A percentile compares a stretch with the other conserved stretches of the same genome.
phyloP scores from a whole-genome alignment of 2,329 filamentous ascomycete genomes.

The Trichoderma koningiopsis region DNA sequence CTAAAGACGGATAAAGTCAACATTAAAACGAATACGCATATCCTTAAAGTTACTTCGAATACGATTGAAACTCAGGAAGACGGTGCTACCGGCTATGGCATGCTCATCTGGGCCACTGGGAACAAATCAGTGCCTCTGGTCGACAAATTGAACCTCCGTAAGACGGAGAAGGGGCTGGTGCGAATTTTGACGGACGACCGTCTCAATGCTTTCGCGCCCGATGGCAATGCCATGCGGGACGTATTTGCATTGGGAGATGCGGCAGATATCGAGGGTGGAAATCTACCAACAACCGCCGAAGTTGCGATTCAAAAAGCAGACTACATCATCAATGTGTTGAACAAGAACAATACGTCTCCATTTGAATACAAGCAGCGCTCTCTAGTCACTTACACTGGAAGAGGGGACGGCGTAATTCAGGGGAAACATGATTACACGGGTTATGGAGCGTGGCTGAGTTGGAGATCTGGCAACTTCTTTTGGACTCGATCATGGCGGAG shows the following conservation, averaged over 20 bases:
- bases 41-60: neutral
- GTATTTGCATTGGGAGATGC: neutral
- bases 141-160: neutral
- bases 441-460: neutral
- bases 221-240: neutral
- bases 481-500: neutral
- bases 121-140: neutral
- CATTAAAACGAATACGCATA: neutral
- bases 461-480: neutral
- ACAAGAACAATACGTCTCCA: neutral
- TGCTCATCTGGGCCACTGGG: neutral
- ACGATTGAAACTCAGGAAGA: neutral
- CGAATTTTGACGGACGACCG: neutral
- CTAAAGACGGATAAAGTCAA: neutral
- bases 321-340: neutral
- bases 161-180: neutral
- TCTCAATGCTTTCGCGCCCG: neutral
- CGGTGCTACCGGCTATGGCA: neutral
- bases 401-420: neutral
- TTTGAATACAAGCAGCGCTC: neutral
- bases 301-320: neutral
- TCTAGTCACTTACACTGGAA: neutral
- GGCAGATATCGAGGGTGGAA: neutral
- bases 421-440: neutral
- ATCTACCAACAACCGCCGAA: neutral